A percentile compares a stretch with the other conserved stretches of the same genome.
phyloP scores from a whole-genome alignment of 2,329 filamentous ascomycete genomes.

The Botrytis tulipae region DNA sequence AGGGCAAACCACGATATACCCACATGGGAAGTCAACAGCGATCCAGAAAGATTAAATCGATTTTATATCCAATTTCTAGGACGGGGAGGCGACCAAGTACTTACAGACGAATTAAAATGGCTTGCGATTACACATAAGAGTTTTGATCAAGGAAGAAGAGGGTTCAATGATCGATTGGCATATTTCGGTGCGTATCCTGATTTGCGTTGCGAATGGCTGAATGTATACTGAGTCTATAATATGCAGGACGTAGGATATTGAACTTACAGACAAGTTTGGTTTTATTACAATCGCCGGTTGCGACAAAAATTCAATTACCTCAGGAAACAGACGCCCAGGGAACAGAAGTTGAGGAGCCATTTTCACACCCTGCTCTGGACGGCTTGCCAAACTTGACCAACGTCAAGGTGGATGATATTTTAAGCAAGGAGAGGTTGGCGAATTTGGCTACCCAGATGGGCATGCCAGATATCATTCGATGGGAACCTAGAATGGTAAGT shows the following conservation, averaged over 20 bases:
- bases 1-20: constrained; percentile 51
- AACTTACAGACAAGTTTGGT: constrained; percentile 64
- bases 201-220: background rate
- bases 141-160: constrained; percentile 90
- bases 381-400: constrained; percentile 70
- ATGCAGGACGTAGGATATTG: constrained; percentile 55
- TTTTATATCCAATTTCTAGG: constrained; percentile 79
- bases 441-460: constrained; percentile 68
- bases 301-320: constrained; percentile 34
- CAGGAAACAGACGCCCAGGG: constrained; percentile 53
- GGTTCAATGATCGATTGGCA: constrained; percentile 92
- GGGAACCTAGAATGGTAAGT: constrained; percentile 78
- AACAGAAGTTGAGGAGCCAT: constrained; percentile 57
- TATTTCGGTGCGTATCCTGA: constrained; percentile 65
- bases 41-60: constrained; percentile 70
- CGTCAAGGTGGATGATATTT: constrained; percentile 57
- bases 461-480: constrained; percentile 73
- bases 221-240: constrained; percentile 26
- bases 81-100: constrained; percentile 64
- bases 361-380: constrained; percentile 66
- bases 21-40: constrained; percentile 69
- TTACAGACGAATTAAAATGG: constrained; percentile 95
- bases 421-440: constrained; percentile 65
- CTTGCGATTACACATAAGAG: constrained; percentile 96
- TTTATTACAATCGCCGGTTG: constrained; percentile 48